These are phyloP conservation scores for Lichtheimia corymbifera DNA, from an alignment of 371 early-diverging fungal species.

Conservation along the genomic window DNA sequence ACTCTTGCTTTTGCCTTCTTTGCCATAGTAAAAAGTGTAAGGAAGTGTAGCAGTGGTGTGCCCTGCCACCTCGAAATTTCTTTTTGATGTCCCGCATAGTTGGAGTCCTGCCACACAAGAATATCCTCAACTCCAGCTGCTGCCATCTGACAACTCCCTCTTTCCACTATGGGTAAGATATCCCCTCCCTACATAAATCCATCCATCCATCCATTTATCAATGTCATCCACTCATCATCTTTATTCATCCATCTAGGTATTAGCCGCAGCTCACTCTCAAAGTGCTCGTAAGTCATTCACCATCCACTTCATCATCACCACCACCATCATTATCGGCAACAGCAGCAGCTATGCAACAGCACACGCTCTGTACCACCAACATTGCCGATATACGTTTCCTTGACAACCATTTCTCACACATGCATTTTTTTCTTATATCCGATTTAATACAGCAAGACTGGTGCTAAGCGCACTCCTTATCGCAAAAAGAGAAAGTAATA, in stretches of 20 bases:
- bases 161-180: constrained; percentile 11
- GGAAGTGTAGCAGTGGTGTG: neutral
- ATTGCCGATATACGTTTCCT: neutral
- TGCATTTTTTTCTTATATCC: no score
- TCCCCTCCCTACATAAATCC: neutral
- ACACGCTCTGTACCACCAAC: neutral
- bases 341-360: neutral
- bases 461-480: constrained; percentile 16
- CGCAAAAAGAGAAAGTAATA: constrained; percentile 16
- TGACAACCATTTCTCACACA: neutral
- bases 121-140: no score
- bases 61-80: no score
- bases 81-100: no score
- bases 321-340: neutral
- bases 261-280: constrained; percentile 14
- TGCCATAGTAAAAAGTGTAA: constrained; percentile 52
- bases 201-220: constrained; percentile 9
- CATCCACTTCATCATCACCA: neutral
- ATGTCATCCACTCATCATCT: constrained; percentile 1
- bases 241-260: constrained; percentile 14
- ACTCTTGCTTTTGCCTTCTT: constrained; percentile 86
- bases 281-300: constrained; percentile 12
- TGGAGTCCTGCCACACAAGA: no score
- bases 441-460: constrained; percentile 11
- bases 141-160: constrained; percentile 3